Evolutionary conservation across 768 basidiomycete genomes (phyloP), one percentile per base, ranked within the genome.

Genomic region (Coprinopsis marcescibilis): DNA sequence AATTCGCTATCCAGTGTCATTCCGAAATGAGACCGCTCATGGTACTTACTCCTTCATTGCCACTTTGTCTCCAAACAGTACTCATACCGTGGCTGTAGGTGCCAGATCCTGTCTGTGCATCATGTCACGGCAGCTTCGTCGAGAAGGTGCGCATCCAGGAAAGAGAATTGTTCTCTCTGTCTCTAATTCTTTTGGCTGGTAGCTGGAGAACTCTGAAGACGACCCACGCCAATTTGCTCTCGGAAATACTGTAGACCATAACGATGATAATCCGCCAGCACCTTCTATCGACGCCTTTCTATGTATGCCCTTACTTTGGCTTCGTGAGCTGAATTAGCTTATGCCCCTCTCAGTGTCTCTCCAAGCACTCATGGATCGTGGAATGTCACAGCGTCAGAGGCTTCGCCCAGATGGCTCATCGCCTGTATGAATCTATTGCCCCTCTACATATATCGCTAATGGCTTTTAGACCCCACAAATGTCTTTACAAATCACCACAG

Each of bases 11-110:
- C 39, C 58, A 93, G 91, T 95, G 92, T 59, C 75, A 82, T 61
- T 81, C 86, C 44, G 89, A 94, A 66, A 93, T 89, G 89, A 70
- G 84, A 43, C 89, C 91, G 1, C 67, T 92, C 37, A 89, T 87
- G 85, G 89, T 90, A 53, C 32, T 72, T 57, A 33, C 3, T 27
- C 40, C n/a, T n/a, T n/a, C n/a, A 17, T 49, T 26, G 13, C 34
- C 29, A 21, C 51, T 17, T 43, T 27, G 33, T 35, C 27, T 26
- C 30, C 39, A 44, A 43, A 39, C 39, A 17, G 49, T 43, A 24
- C 20, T 48, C 46, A 41, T 48, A 41, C 56, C 13, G 50, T 38
- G 20, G 19, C 24, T 42, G 19, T 58, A 91, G 89, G 75, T 80
- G 3, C 89, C 89, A 32, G 78, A 90, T 66, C 86, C 89, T 11